phyloP scores from a whole-genome alignment of 768 basidiomycete genomes.

The Suillus placidus region DNA sequence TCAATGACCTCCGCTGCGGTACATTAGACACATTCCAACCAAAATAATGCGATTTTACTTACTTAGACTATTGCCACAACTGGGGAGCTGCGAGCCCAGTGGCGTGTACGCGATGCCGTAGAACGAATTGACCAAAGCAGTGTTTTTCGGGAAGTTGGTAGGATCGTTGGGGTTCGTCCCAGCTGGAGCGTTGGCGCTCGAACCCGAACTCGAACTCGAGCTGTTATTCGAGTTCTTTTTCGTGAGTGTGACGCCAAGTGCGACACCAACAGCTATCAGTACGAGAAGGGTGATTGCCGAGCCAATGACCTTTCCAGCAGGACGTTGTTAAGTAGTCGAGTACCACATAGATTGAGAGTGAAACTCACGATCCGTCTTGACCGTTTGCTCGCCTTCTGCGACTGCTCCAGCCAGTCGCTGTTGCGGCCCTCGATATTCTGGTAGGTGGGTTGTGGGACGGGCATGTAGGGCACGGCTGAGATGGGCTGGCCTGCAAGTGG shows the following conservation, averaged over 20 bases:
- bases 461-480: conserved; percentile 24
- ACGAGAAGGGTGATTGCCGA: conserved; percentile 48
- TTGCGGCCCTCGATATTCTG: conserved; percentile 36
- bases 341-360: background rate
- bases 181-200: conserved; percentile 17
- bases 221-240: conserved; percentile 46
- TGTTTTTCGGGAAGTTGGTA: conserved; percentile 72
- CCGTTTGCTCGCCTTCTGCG: conserved; percentile 36
- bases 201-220: conserved; percentile 28
- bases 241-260: conserved; percentile 66
- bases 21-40: background rate
- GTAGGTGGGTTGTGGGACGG: conserved; percentile 26
- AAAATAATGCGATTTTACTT: conserved; percentile 22
- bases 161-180: conserved; percentile 65
- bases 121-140: conserved; percentile 70
- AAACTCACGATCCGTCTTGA: conserved; percentile 62
- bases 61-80: conserved; percentile 59
- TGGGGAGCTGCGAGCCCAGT: conserved; percentile 65
- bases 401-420: conserved; percentile 46
- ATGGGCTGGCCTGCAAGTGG: conserved; percentile 24
- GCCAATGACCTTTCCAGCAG: conserved; percentile 50
- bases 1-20: conserved; percentile 55
- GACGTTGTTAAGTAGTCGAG: conserved; percentile 8
- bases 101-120: conserved; percentile 92
- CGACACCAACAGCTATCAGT: conserved; percentile 60